Base-by-base conservation (phyloP, 164 flowering plant genomes). In the Taxillus chinensis region DNA sequence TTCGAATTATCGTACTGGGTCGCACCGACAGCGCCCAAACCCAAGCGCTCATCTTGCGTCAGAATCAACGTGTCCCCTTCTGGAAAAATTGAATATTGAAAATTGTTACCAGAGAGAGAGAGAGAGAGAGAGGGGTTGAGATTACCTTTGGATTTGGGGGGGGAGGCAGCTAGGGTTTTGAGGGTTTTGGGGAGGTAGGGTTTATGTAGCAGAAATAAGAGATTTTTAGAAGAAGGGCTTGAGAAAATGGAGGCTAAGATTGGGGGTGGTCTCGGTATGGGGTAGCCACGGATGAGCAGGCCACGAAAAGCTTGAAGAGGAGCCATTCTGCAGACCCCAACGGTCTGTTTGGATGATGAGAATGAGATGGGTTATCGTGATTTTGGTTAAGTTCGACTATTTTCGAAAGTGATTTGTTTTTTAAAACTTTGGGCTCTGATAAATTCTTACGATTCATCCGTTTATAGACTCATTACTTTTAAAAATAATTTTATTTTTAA, bases 31-130 rank as follows among this genome's bases (percentile, higher is more conserved):
- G 61, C 41, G 42, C 45, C 62, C 5, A 45, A 55, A 37, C 56
- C 64, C 53, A 80, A 59, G 8, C 85, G 73, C 69, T 86, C 85
- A 61, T 79, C 86, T 60, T 61, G 71, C 9, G 69, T 68, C 16
- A 78, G 68, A 64, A 84, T 57, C 8, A 72, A 57, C 3, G 70
- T 67, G 37, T 57, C 70, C 37, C 74, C 79, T 71, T 73, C 70
- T 57, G 59, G 0, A 57, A 57, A 11, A 56, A 50, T 42, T 3
- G 41, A 14, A 61, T 57, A 55, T 6, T 12, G 10, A 13, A n/a
- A 56, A 50, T n/a, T 41, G 45, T 45, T 48, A 41, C 7, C 42
- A 17, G 5, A 3, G 11, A 42, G 39, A 13, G 59, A 10, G 50
- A 61, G 53, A 40, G 63, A 40, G 4, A n/a, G 17, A 15, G 43